Conservation (phyloP, 495 filamentous ascomycete genomes). For the Hyaloscypha bicolor region DNA sequence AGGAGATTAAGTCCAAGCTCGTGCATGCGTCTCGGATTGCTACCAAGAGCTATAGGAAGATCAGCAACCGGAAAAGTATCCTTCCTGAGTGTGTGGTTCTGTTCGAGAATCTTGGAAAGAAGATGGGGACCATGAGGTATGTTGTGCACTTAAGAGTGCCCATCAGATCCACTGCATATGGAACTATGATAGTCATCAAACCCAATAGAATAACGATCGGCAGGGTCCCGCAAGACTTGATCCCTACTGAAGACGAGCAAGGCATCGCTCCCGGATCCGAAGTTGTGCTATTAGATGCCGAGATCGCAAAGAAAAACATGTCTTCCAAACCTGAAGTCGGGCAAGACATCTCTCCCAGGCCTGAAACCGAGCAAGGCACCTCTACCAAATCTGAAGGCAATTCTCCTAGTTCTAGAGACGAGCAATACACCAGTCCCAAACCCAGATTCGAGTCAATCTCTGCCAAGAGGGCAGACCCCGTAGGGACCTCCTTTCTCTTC, state of each 20-base stretch:
- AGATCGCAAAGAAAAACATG: no score
- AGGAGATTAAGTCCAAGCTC: constrained; percentile 8
- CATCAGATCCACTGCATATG: no score
- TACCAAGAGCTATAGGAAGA: constrained; percentile 11
- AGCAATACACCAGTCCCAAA: no score
- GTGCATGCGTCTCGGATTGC: not conserved
- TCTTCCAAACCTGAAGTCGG: no score
- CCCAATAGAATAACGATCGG: no score
- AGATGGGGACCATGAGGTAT: not conserved
- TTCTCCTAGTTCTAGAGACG: no score
- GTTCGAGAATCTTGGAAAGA: constrained; percentile 11
- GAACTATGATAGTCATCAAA: no score
- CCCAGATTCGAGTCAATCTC: not conserved
- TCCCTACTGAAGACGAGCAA: not conserved
- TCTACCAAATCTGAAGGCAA: no score
- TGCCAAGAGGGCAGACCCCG: not conserved
- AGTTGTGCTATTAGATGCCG: not conserved
- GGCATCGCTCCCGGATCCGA: not conserved
- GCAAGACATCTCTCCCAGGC: no score
- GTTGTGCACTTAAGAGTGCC: no score
- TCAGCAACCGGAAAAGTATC: constrained; percentile 13
- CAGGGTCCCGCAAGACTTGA: no score
- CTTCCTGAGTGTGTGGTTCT: constrained; percentile 7
- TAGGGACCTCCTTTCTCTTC: constrained; percentile 1
- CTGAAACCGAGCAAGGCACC: no score